Percentiles rank a stretch among this genome's conserved stretches.
Conservation (phyloP, 768 basidiomycete genomes). For the Pholiota molesta region DNA sequence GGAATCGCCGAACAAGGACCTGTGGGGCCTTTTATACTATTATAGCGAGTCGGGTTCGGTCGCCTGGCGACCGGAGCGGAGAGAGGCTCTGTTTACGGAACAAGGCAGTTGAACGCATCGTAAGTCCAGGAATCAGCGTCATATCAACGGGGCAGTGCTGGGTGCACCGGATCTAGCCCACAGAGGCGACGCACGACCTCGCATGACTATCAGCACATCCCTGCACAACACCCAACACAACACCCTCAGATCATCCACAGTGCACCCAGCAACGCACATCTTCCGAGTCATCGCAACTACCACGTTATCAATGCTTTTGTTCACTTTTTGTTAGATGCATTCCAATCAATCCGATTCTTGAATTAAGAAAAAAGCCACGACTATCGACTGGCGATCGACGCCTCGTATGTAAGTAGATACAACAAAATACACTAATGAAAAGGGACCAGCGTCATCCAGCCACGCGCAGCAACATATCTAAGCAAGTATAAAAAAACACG, state of each 20-base stretch:
- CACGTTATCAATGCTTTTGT: neutral
- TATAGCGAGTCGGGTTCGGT: neutral
- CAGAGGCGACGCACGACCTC: neutral
- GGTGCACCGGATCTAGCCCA: neutral
- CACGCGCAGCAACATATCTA: neutral
- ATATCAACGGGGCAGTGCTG: neutral
- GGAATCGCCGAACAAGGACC: no score
- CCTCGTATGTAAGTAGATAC: conserved; percentile 1
- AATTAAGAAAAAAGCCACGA: conserved; percentile 19
- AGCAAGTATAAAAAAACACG: neutral
- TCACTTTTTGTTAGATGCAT: neutral
- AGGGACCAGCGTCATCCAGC: conserved; percentile 1
- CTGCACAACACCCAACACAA: neutral
- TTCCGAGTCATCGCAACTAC: no score
- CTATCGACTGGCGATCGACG: conserved; percentile 16
- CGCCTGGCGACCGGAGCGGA: neutral
- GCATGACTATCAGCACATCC: neutral
- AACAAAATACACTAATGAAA: conserved; percentile 1
- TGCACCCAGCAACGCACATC: neutral
- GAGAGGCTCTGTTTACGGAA: neutral
- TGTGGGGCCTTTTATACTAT: neutral
- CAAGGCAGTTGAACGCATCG: neutral
- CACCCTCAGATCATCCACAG: neutral
- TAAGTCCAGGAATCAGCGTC: no score
- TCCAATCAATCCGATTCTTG: conserved; percentile 15